phyloP scores from a whole-genome alignment of 306 rosid genomes.

The Ochetophila trinervis region DNA sequence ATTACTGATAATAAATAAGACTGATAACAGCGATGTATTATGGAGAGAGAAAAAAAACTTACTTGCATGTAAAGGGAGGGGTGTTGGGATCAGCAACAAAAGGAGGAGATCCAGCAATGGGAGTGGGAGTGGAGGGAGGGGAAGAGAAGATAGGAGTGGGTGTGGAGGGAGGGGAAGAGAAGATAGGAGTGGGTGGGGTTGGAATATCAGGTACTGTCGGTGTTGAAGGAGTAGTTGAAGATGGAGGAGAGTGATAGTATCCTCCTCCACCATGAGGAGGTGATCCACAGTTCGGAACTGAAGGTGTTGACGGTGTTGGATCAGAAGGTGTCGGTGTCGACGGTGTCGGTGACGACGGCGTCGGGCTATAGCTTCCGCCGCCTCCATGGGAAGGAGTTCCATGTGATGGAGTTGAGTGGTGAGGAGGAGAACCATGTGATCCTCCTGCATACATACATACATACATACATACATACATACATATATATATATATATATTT shows the following conservation, averaged over 20 bases:
- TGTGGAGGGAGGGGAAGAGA: not conserved
- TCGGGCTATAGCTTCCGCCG: slow-evolving; percentile 42
- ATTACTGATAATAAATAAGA: too few species aligned
- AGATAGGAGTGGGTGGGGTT: slow-evolving; percentile 41
- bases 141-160: not conserved
- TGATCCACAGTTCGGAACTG: slow-evolving; percentile 13
- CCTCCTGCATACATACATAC: slow-evolving; percentile 22
- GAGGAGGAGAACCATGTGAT: slow-evolving; percentile 43
- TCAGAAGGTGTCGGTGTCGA: slow-evolving; percentile 40
- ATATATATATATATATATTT: too few species aligned
- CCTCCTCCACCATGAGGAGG: slow-evolving; percentile 15
- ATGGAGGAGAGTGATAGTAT: slow-evolving; percentile 30
- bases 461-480: not conserved
- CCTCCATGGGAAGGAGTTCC: slow-evolving; percentile 48
- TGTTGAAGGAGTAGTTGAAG: slow-evolving; percentile 28
- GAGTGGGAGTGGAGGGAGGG: slow-evolving; percentile 60
- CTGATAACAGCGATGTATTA: too few species aligned
- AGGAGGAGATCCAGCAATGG: slow-evolving; percentile 57
- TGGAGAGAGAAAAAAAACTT: slow-evolving; percentile 27
- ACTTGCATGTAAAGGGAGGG: slow-evolving; percentile 88
- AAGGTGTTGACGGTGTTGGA: slow-evolving; percentile 46
- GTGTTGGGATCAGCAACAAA: slow-evolving; percentile 57
- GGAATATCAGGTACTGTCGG: slow-evolving; percentile 10
- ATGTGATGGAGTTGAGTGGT: slow-evolving; percentile 24
- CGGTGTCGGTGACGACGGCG: slow-evolving; percentile 60